Evolutionary conservation across 257 asterid genomes (phyloP), one percentile per base, ranked within the genome.

Genomic region (Hygrophila difformis): DNA sequence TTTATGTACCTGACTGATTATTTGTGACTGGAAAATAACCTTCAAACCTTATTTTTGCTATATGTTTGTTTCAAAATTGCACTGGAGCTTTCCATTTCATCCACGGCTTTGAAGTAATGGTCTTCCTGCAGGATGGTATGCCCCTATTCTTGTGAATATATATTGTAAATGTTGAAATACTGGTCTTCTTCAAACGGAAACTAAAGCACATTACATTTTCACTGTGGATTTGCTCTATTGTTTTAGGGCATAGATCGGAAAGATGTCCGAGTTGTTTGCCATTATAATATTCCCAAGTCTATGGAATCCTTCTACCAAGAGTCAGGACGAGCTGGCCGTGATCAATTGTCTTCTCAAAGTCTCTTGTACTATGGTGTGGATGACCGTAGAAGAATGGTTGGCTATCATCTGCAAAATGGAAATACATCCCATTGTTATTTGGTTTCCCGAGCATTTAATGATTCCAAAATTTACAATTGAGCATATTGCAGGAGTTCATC

Each of bases 301-400:
- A 85, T 85, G 97, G 97, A 89, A 69, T 65, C 87, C 74, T 89
- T 89, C 77, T 89, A 89, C 68, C 97, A 89, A 78, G 97, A 89
- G 68, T 85, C 97, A 5, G 97, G 97, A 40, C 83, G 97, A 69
- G 96, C 96, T 68, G 97, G 97, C 23, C 97, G 97, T 54, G 96
- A 89, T 68, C 96, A 79, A 65, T 66, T 81, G 81, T 87, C 96
- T 61, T 79, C 97, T 60, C 80, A 60, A 64, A 89, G 96, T 65
- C 65, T 89, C 35, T 67, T 89, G 73, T 89, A 89, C 68, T 89
- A 81, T 60, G 97, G 97, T 61, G 60, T 75, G 71, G 82, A 85
- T 53, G 97, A 89, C 68, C 71, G 83, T 46, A 79, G 68, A 64
- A 89, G 44, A 73, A 89, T 89, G 96, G 97, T 88, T 60, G 47